Percentiles rank a stretch among this genome's conserved stretches.
Evolutionary conservation across 2,329 filamentous ascomycete species (phyloP).

Genomic region (Akanthomyces uredinophilus): DNA sequence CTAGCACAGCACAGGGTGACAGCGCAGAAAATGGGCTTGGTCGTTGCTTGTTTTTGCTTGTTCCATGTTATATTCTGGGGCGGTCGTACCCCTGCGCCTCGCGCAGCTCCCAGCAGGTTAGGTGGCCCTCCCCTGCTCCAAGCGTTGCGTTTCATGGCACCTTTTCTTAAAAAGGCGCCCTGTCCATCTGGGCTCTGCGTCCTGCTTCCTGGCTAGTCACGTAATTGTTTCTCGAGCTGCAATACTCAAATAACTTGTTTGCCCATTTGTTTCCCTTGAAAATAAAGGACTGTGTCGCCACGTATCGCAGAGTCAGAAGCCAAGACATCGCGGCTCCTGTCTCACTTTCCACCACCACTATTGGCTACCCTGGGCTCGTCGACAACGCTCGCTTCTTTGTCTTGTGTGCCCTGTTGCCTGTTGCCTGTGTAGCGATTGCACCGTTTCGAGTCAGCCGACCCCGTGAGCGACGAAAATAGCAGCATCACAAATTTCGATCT

Average conservation of each 20-base stretch:
- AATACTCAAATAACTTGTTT: not conserved
- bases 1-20: no score
- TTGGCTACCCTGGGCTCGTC: not conserved
- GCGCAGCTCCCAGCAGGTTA: not conserved
- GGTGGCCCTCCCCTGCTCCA: not conserved
- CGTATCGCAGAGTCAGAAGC: not conserved
- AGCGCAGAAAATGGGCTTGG: not conserved
- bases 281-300: not conserved
- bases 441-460: not conserved
- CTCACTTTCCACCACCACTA: not conserved
- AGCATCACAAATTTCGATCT: not conserved
- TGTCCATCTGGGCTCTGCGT: not conserved
- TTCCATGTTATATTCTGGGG: constrained; percentile 3
- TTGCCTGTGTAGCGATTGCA: not conserved
- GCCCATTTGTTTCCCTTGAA: not conserved
- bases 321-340: constrained; percentile 3
- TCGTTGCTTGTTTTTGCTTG: not conserved
- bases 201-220: not conserved
- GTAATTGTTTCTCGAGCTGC: constrained; percentile 6
- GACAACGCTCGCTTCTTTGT: not conserved
- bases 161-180: constrained; percentile 9
- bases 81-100: not conserved
- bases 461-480: not conserved
- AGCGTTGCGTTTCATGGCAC: constrained; percentile 5
- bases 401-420: not conserved